Evolutionary conservation across 805 yeast genomes (phyloP), one percentile per base, ranked within the genome.

Genomic region (Brettanomyces sp.): DNA sequence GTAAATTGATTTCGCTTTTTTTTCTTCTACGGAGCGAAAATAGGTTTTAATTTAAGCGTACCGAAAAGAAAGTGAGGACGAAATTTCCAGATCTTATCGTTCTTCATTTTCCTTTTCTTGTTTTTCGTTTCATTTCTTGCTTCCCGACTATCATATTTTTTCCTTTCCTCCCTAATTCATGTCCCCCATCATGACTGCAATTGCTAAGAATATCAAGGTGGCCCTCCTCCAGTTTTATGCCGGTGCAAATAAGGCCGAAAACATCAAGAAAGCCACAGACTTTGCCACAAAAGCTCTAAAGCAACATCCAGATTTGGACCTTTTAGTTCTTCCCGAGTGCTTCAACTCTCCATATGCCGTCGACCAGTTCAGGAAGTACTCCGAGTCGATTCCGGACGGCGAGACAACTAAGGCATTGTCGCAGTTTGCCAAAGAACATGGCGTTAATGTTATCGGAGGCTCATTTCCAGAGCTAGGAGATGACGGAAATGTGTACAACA

Each of bases 271-370:
- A 53, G 95, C 86, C 4, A 72, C 76, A 42, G 71, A 70, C 9
- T 79, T 74, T 53, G 77, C 88, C 41, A 69, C 71, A 22, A 77
- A 74, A 47, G 97, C 98, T 1, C 49, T 82, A 38, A 41, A 47
- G 11, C 60, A 69, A 46, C 79, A 82, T 23, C 72, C 79, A 14
- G 58, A 64, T 23, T 76, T 80, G 6, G 85, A 90, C 56, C 69
- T 91, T 38, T 76, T 93, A 9, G 87, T 93, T 52, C 69, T 93
- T 32, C 99, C 99, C 7, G 98, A 93, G 67, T 89, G 96, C 67
- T 91, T 90, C 76, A 93, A 91, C 63, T 86, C 96, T 1, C 98
- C 98, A 3, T 93, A 93, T 60, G 79, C 95, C 0, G 95, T 88
- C 28, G 77, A 77, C 48, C 83, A 90, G 50, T 93, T 93, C 65